These are phyloP conservation scores for Aspergillus sp. DNA, from an alignment of 2,329 filamentous ascomycete species.

Conservation along the genomic window DNA sequence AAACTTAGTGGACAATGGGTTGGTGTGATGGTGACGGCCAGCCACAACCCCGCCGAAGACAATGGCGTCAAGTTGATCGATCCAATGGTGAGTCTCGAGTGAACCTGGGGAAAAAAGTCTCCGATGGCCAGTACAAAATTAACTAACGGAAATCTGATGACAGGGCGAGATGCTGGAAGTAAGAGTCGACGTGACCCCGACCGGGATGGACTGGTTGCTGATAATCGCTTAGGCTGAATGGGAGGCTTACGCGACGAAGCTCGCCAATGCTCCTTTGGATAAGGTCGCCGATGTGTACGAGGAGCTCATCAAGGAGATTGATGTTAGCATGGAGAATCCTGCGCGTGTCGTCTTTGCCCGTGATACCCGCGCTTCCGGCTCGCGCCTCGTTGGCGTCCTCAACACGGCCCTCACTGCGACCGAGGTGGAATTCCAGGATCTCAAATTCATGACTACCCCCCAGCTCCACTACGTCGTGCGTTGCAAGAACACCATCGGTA, in stretches of 20 bases:
- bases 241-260: slow-evolving; percentile 82
- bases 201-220: slow-evolving; percentile 5
- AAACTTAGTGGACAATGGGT: slow-evolving; percentile 89
- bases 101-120: not conserved
- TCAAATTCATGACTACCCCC: slow-evolving; percentile 91
- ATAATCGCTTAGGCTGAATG: slow-evolving; percentile 64
- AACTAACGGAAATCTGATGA: slow-evolving; percentile 5
- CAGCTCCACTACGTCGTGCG: slow-evolving; percentile 96
- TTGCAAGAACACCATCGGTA: slow-evolving; percentile 89
- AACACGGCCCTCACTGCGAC: slow-evolving; percentile 76
- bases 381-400: slow-evolving; percentile 75
- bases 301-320: slow-evolving; percentile 70
- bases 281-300: slow-evolving; percentile 76
- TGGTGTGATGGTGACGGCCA: slow-evolving; percentile 94
- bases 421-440: slow-evolving; percentile 73
- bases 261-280: slow-evolving; percentile 81
- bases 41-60: slow-evolving; percentile 85
- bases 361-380: slow-evolving; percentile 90
- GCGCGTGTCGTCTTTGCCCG: slow-evolving; percentile 85
- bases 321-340: slow-evolving; percentile 68
- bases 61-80: slow-evolving; percentile 97
- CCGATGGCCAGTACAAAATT: not conserved
- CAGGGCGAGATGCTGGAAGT: slow-evolving; percentile 94
- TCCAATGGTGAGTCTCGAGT: slow-evolving; percentile 62
- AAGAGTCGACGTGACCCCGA: slow-evolving; percentile 22